Evolutionary conservation across 495 filamentous ascomycete species (phyloP).

Genomic region (Podospora appendiculata): DNA sequence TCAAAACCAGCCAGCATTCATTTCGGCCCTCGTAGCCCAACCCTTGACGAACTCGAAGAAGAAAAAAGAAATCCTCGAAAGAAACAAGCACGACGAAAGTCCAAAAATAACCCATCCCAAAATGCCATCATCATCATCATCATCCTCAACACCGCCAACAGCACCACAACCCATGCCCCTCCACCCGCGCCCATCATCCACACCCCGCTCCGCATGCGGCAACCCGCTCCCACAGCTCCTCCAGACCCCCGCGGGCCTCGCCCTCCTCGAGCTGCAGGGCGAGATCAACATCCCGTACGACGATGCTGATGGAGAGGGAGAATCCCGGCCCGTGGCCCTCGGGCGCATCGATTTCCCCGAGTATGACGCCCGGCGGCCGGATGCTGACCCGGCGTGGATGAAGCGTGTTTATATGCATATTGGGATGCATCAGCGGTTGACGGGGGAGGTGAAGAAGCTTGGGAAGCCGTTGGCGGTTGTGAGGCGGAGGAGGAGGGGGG

Average conservation of each 20-base stretch:
- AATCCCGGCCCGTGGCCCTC: conserved; percentile 41
- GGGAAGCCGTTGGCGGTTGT: conserved; percentile 70
- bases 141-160: background rate
- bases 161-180: conserved; percentile 5
- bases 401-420: conserved; percentile 81
- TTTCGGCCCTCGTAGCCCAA: too few species aligned
- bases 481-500: conserved; percentile 34
- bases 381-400: conserved; percentile 65
- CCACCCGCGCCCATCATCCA: conserved; percentile 6
- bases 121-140: background rate
- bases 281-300: conserved; percentile 60
- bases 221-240: conserved; percentile 74
- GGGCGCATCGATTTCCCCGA: conserved; percentile 77
- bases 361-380: conserved; percentile 49
- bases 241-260: conserved; percentile 72
- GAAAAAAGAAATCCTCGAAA: background rate
- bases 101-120: background rate
- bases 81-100: too few species aligned
- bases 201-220: background rate
- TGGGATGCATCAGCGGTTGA: conserved; percentile 81
- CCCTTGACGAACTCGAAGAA: too few species aligned
- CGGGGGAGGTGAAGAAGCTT: conserved; percentile 84
- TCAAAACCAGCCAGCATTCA: too few species aligned
- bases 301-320: background rate
- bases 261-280: conserved; percentile 86